These are phyloP conservation scores for Diaporthe ampelina DNA, from an alignment of 2,329 filamentous ascomycete genomes.

Conservation along the genomic window DNA sequence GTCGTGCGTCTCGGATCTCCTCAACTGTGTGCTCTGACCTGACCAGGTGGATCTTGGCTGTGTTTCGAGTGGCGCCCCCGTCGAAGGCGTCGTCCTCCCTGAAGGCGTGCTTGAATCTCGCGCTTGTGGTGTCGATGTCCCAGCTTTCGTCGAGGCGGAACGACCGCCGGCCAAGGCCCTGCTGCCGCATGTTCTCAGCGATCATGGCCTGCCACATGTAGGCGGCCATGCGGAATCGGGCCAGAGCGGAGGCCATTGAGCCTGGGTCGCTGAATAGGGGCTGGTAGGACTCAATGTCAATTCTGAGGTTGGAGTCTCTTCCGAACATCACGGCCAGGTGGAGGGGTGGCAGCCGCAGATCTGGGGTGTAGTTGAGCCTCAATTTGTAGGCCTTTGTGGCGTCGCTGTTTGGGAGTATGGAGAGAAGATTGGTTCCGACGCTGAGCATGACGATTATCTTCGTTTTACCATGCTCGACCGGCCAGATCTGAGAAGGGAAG, in stretches of 20 bases:
- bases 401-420: not conserved
- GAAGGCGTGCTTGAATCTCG: not conserved
- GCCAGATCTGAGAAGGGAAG: not conserved
- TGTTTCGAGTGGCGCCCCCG: not conserved
- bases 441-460: not conserved
- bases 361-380: not conserved
- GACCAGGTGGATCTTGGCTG: not conserved
- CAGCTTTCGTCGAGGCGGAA: conserved; percentile 9
- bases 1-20: not conserved
- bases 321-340: not conserved
- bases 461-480: not conserved
- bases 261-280: not conserved
- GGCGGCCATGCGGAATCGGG: not conserved
- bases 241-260: not conserved
- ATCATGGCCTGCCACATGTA: conserved; percentile 14
- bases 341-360: not conserved
- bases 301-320: not conserved
- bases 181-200: not conserved
- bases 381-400: not conserved
- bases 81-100: not conserved
- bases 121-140: not conserved
- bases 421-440: not conserved
- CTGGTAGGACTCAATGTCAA: not conserved
- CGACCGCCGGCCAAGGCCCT: not conserved
- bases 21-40: not conserved